A percentile compares a stretch with the other conserved stretches of the same genome.
phyloP scores from a whole-genome alignment of 768 basidiomycete genomes.

The Leccinellum albellum region DNA sequence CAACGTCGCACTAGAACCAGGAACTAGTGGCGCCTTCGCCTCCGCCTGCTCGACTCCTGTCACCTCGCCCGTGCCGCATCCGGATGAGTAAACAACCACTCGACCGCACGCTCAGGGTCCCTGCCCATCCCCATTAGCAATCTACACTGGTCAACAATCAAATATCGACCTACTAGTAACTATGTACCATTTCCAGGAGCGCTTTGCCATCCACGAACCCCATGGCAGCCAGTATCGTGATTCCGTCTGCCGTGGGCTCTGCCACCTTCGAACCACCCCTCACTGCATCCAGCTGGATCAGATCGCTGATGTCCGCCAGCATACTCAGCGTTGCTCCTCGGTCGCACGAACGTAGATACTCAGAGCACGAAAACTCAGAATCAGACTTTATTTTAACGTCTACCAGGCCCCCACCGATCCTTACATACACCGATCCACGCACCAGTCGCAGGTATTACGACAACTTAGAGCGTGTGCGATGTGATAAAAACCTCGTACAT shows the following conservation, averaged over 20 bases:
- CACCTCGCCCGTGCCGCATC: slow-evolving; percentile 72
- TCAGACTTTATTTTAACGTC: too few relatives aligned
- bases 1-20: slow-evolving; percentile 55
- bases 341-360: background rate
- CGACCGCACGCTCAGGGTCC: slow-evolving; percentile 81
- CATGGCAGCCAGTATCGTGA: slow-evolving; percentile 81
- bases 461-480: too few relatives aligned
- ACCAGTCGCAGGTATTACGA: too few relatives aligned
- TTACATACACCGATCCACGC: too few relatives aligned
- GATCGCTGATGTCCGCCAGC: slow-evolving; percentile 75
- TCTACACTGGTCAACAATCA: background rate
- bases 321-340: background rate
- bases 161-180: too few relatives aligned
- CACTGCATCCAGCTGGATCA: slow-evolving; percentile 43
- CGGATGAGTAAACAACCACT: too few relatives aligned
- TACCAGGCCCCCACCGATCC: too few relatives aligned
- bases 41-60: slow-evolving; percentile 22
- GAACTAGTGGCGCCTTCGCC: slow-evolving; percentile 20
- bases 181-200: slow-evolving; percentile 74
- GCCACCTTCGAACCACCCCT: slow-evolving; percentile 26
- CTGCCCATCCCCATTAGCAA: too few relatives aligned
- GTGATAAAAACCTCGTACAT: too few relatives aligned
- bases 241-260: slow-evolving; percentile 68
- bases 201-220: slow-evolving; percentile 86
- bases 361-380: too few relatives aligned